phyloP scores from a whole-genome alignment of 257 asterid species.

The Penstemon barbatus region DNA sequence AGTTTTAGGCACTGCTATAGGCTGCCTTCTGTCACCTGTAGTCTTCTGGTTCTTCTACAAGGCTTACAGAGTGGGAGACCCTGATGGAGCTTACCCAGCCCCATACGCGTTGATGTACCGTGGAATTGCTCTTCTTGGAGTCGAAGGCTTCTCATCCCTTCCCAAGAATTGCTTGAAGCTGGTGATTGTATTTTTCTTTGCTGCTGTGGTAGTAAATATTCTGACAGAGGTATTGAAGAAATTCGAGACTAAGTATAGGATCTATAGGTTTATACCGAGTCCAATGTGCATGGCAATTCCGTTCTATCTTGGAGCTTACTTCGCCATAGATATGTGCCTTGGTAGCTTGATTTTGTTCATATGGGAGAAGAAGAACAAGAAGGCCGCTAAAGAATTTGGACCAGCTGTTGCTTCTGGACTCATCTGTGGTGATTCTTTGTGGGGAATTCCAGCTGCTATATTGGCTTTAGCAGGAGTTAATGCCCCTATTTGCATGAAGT shows the following conservation, averaged over 20 bases:
- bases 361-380: conserved; percentile 44
- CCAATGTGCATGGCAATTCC: conserved; percentile 93
- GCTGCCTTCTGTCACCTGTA: conserved; percentile 41
- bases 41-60: conserved; percentile 48
- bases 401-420: conserved; percentile 76
- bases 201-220: conserved; percentile 37
- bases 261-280: conserved; percentile 57
- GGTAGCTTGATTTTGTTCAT: conserved; percentile 60
- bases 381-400: conserved; percentile 37
- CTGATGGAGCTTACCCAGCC: conserved; percentile 52
- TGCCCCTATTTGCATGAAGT: conserved; percentile 75
- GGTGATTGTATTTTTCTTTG: conserved; percentile 36
- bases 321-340: conserved; percentile 79
- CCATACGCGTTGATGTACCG: conserved; percentile 55
- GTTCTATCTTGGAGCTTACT: conserved; percentile 67
- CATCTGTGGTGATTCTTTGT: conserved; percentile 73
- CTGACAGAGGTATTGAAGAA: conserved; percentile 24
- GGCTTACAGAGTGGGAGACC: conserved; percentile 50
- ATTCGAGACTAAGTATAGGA: conserved; percentile 43
- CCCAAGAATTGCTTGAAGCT: conserved; percentile 59
- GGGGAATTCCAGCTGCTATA: conserved; percentile 75
- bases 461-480: conserved; percentile 48
- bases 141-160: conserved; percentile 59
- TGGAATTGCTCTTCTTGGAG: conserved; percentile 58
- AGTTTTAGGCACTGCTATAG: conserved; percentile 42